Evolutionary conservation across 805 yeast genomes (phyloP), one percentile per base, ranked within the genome.

Genomic region (Suhomyces xylopsoci): DNA sequence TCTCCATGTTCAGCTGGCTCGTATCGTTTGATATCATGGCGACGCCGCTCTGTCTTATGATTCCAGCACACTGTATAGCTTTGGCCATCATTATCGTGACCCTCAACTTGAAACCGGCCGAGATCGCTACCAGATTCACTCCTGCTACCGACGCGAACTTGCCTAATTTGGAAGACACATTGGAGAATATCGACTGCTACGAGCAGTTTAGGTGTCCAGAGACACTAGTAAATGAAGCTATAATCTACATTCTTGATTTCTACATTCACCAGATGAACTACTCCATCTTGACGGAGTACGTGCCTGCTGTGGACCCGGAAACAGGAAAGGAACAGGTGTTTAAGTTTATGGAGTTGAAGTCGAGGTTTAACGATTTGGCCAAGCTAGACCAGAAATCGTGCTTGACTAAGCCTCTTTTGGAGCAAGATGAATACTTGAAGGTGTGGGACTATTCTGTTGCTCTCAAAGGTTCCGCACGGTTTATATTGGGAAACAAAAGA

Each of bases 51-150:
- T 77, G 83, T 8, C 68, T 91, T 34, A 84, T 82, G 60, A 78
- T 82, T 7, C 94, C 97, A 1, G 84, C 89, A 3, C 93, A 90
- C 64, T 78, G 85, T 25, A 81, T 87, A 30, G 90, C 97, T 0
- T 62, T 89, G 49, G 87, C 90, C 3, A 78, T 82, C 26, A 67
- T 90, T 44, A 81, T 81, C 43, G 73, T 90, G 26, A 81, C 93
- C 1, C 73, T 77, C 42, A 82, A 81, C 59, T 59, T 85, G 42
- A 66, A 76, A 45, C 72, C 76, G 4, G 54, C 62, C 43, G 71
- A 70, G 52, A 54, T 60, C 19, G 45, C 45, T 32, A 51, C 49
- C 14, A 51, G 48, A 25, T 46, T 40, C 12, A 38, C 45, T 8
- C 50, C 52, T 2, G 48, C 42, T 22, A 56, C 48, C 43, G 53